phyloP scores from a whole-genome alignment of 2,329 filamentous ascomycete genomes.

The Fusarium incarnatum region DNA sequence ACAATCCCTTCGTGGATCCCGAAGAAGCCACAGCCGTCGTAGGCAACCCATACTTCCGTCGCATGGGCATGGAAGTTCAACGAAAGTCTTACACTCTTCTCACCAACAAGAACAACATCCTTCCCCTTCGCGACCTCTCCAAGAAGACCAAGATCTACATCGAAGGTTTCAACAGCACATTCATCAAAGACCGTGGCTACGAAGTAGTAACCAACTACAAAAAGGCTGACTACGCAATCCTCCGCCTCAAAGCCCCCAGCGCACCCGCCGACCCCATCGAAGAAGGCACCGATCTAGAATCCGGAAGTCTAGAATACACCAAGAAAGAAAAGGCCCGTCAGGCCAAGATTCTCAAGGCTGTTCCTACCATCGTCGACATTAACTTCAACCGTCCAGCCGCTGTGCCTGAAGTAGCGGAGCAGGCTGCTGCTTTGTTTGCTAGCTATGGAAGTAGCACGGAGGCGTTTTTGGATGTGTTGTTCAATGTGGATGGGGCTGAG shows the following conservation, averaged over 20 bases:
- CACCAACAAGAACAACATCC: slow-evolving; percentile 37
- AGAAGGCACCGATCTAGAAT: slow-evolving; percentile 4
- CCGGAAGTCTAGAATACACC: slow-evolving; percentile 55
- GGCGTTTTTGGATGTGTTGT: slow-evolving; percentile 58
- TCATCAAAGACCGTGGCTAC: slow-evolving; percentile 37
- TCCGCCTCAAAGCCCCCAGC: slow-evolving; percentile 54
- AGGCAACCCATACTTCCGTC: slow-evolving; percentile 56
- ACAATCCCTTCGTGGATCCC: slow-evolving; percentile 61
- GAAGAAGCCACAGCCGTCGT: slow-evolving; percentile 55
- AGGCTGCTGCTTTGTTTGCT: slow-evolving; percentile 53
- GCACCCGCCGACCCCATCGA: slow-evolving; percentile 38
- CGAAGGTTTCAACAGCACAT: slow-evolving; percentile 28
- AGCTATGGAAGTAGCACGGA: slow-evolving; percentile 54
- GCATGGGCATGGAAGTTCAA: slow-evolving; percentile 34
- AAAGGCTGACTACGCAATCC: slow-evolving; percentile 56
- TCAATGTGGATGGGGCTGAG: slow-evolving; percentile 46
- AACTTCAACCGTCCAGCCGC: slow-evolving; percentile 56
- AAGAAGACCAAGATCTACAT: slow-evolving; percentile 37
- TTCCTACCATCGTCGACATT: slow-evolving; percentile 57
- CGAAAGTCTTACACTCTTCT: slow-evolving; percentile 40
- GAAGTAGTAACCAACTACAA: slow-evolving; percentile 50
- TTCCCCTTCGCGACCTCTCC: slow-evolving; percentile 28
- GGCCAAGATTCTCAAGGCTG: slow-evolving; percentile 50
- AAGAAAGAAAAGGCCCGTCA: slow-evolving; percentile 42
- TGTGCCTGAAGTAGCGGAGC: slow-evolving; percentile 55